Conservation (phyloP, 208 protist species). For the Phytomonas sp. region DNA sequence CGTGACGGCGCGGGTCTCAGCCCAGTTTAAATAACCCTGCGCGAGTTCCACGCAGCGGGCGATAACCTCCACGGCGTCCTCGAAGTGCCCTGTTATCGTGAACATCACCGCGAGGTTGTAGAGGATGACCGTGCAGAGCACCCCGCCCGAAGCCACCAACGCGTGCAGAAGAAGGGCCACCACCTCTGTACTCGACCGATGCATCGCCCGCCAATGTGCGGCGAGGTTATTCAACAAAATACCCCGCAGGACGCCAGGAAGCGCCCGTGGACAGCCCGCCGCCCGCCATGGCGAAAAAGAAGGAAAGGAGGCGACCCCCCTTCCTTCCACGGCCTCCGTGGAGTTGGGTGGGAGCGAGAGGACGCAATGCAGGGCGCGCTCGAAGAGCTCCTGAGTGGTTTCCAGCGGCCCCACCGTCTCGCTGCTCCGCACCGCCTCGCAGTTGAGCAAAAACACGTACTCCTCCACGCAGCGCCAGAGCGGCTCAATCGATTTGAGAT, state of each 20-base stretch:
- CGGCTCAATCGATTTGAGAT: slow-evolving; percentile 13
- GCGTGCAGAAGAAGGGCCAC: slow-evolving; percentile 38
- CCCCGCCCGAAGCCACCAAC: slow-evolving; percentile 27
- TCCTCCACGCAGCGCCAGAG: slow-evolving; percentile 37
- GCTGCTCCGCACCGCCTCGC: slow-evolving; percentile 41
- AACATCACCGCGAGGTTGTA: slow-evolving; percentile 75
- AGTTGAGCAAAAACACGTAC: slow-evolving; percentile 40
- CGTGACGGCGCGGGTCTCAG: neutral
- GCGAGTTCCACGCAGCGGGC: slow-evolving; percentile 67
- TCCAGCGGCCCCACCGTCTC: slow-evolving; percentile 31
- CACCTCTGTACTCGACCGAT: slow-evolving; percentile 14
- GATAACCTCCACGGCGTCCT: slow-evolving; percentile 61
- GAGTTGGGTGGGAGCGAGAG: slow-evolving; percentile 9
- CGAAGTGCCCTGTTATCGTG: slow-evolving; percentile 36
- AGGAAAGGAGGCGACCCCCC: neutral
- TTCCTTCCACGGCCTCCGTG: neutral
- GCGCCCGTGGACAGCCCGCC: neutral
- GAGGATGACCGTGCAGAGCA: slow-evolving; percentile 42
- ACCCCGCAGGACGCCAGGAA: slow-evolving; percentile 22
- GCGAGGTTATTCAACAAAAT: slow-evolving; percentile 47
- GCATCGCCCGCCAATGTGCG: slow-evolving; percentile 20
- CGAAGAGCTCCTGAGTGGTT: slow-evolving; percentile 36
- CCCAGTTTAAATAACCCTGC: slow-evolving; percentile 25
- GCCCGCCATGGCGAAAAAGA: neutral
- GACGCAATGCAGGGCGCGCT: slow-evolving; percentile 31